A percentile compares a stretch with the other conserved stretches of the same genome.
Evolutionary conservation across 805 yeast genomes (phyloP).

Genomic region (Cyberlindnera misumaiensis): DNA sequence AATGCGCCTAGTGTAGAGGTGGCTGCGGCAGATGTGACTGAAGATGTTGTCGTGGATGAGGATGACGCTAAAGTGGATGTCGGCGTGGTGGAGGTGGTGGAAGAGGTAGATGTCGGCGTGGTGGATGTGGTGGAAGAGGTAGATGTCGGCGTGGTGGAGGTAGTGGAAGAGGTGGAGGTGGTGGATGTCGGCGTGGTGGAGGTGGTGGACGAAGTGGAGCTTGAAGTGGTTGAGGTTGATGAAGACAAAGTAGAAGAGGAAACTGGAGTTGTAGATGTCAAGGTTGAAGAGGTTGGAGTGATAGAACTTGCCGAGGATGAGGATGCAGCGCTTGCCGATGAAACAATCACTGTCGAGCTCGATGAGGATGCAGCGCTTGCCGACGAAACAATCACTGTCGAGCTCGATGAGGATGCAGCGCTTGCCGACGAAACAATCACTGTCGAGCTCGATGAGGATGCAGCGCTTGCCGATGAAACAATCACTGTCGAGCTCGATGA

Average conservation of each 20-base stretch:
- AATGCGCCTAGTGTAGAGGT: conserved; percentile 23
- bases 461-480: too few species aligned
- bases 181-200: conserved; percentile 16
- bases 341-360: too few species aligned
- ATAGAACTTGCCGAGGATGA: conserved; percentile 1
- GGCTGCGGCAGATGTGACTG: conserved; percentile 16
- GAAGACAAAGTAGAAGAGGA: conserved; percentile 5
- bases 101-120: conserved; percentile 6
- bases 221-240: conserved; percentile 4
- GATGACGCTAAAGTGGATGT: conserved; percentile 13
- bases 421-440: too few species aligned
- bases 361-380: too few species aligned
- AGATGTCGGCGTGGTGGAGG: conserved; percentile 10
- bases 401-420: too few species aligned
- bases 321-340: too few species aligned
- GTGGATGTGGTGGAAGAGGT: conserved; percentile 6
- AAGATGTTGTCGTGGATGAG: conserved; percentile 11
- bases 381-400: too few species aligned
- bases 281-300: not conserved
- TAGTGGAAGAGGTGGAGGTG: conserved; percentile 5
- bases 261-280: conserved; percentile 6
- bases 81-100: conserved; percentile 10
- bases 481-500: too few species aligned
- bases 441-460: too few species aligned
- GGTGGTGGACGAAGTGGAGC: conserved; percentile 13